Conservation (phyloP, 495 filamentous ascomycete genomes). For the Penicillium ochrochloron region DNA sequence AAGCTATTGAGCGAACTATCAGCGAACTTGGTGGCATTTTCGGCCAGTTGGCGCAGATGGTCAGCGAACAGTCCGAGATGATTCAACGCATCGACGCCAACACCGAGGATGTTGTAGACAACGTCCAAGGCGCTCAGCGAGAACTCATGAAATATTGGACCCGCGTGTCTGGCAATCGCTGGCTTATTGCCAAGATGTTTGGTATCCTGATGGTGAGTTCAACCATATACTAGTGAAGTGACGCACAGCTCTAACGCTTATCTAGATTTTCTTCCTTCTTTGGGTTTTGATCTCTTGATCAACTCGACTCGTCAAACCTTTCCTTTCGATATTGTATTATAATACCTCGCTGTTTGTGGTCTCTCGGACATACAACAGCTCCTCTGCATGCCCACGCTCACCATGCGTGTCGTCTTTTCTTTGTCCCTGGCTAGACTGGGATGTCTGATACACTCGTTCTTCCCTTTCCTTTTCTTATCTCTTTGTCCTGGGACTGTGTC, state of each 20-base stretch:
- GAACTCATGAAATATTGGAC: slow-evolving; percentile 96
- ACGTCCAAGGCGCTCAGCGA: slow-evolving; percentile 92
- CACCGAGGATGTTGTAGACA: slow-evolving; percentile 94
- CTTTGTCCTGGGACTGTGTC: slow-evolving; percentile 30
- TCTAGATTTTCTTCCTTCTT: slow-evolving; percentile 61
- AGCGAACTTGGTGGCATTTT: slow-evolving; percentile 94
- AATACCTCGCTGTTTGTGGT: slow-evolving; percentile 30
- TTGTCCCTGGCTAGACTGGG: slow-evolving; percentile 31
- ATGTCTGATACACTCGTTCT: slow-evolving; percentile 27
- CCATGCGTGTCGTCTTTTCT: slow-evolving; percentile 23
- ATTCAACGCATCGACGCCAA: slow-evolving; percentile 93
- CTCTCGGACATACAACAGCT: slow-evolving; percentile 14
- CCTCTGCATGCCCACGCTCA: slow-evolving; percentile 26
- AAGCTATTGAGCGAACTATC: slow-evolving; percentile 95
- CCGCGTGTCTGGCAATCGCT: slow-evolving; percentile 88
- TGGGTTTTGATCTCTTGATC: slow-evolving; percentile 64
- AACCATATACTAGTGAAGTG: background rate
- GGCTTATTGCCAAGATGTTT: slow-evolving; percentile 99
- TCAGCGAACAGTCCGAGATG: slow-evolving; percentile 95
- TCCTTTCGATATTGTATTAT: slow-evolving; percentile 44
- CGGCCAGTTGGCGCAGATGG: slow-evolving; percentile 95
- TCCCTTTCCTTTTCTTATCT: slow-evolving; percentile 16
- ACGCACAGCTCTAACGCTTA: slow-evolving; percentile 22
- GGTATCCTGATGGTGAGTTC: slow-evolving; percentile 73
- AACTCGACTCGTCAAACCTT: slow-evolving; percentile 25